Conservation (phyloP, 2,329 filamentous ascomycete species). For the Gaeumannomyces tritici region DNA sequence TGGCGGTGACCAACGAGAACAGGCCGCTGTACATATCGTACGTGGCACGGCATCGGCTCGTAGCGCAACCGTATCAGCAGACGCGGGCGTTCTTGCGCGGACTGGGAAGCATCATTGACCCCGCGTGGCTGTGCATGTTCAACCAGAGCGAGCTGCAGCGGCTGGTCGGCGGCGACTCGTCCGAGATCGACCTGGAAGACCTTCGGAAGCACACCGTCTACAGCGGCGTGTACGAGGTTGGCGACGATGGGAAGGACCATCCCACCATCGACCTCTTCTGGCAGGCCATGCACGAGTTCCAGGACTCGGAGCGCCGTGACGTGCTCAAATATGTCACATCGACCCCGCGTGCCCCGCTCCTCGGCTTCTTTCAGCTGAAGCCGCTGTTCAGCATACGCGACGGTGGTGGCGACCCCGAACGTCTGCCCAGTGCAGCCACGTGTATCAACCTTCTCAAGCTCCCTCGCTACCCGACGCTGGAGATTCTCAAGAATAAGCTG, state of each 20-base stretch:
- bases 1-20: conserved; percentile 82
- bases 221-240: conserved; percentile 78
- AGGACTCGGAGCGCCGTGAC: conserved; percentile 68
- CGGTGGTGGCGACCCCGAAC: conserved; percentile 61
- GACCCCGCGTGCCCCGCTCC: conserved; percentile 77
- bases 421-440: conserved; percentile 87
- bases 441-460: conserved; percentile 93
- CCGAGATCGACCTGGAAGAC: conserved; percentile 80
- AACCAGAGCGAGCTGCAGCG: conserved; percentile 93
- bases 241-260: conserved; percentile 82
- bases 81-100: conserved; percentile 83
- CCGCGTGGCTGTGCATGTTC: conserved; percentile 95
- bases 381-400: conserved; percentile 88
- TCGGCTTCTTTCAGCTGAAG: conserved; percentile 80
- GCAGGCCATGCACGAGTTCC: conserved; percentile 71
- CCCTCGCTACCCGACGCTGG: conserved; percentile 64
- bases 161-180: conserved; percentile 79
- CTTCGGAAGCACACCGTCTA: conserved; percentile 77
- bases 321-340: conserved; percentile 95
- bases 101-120: conserved; percentile 78
- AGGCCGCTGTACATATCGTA: conserved; percentile 89
- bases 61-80: conserved; percentile 69
- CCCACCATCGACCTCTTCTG: conserved; percentile 82
- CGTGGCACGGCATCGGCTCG: conserved; percentile 78
- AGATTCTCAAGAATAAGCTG: conserved; percentile 65